A percentile compares a stretch with the other conserved stretches of the same genome.
phyloP scores from a whole-genome alignment of 1,284 basidiomycete genomes.

The Meripilus lineatus region DNA sequence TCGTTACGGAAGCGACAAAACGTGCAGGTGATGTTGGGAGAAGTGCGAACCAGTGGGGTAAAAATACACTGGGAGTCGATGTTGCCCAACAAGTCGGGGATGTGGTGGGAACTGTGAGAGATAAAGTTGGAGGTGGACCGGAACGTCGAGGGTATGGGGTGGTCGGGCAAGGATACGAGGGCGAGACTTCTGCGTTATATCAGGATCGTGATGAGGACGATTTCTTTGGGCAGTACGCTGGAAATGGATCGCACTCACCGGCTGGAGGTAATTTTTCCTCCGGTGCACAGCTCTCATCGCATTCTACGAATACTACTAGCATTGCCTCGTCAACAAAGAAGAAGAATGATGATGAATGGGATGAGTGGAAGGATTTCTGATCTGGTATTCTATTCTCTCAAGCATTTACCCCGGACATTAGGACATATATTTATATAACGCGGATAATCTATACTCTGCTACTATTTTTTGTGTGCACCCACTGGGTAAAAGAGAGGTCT shows the following conservation, averaged over 20 bases:
- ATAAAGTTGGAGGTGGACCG: slow-evolving; percentile 32
- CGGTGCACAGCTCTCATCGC: too few relatives aligned
- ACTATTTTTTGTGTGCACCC: too few relatives aligned
- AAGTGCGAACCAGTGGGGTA: slow-evolving; percentile 69
- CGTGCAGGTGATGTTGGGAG: slow-evolving; percentile 52
- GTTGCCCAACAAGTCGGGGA: slow-evolving; percentile 67
- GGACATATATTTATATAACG: too few relatives aligned
- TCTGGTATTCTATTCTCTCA: neutral
- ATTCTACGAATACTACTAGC: slow-evolving; percentile 11
- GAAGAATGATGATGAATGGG: slow-evolving; percentile 57
- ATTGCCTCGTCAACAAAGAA: slow-evolving; percentile 20
- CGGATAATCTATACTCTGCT: too few relatives aligned
- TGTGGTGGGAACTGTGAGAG: slow-evolving; percentile 52
- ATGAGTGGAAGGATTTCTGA: slow-evolving; percentile 75
- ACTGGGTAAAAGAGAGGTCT: too few relatives aligned
- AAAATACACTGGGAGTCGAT: slow-evolving; percentile 71
- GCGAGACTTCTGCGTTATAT: slow-evolving; percentile 54
- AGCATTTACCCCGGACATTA: too few relatives aligned
- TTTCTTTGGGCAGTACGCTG: slow-evolving; percentile 49
- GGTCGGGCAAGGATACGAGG: slow-evolving; percentile 35
- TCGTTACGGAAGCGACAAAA: slow-evolving; percentile 64
- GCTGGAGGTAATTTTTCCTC: too few relatives aligned
- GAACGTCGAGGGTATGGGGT: slow-evolving; percentile 54
- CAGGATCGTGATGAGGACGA: slow-evolving; percentile 41
- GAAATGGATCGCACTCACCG: slow-evolving; percentile 15